These are phyloP conservation scores for Penicillium freii DNA, from an alignment of 2,329 filamentous ascomycete genomes.

Conservation along the genomic window DNA sequence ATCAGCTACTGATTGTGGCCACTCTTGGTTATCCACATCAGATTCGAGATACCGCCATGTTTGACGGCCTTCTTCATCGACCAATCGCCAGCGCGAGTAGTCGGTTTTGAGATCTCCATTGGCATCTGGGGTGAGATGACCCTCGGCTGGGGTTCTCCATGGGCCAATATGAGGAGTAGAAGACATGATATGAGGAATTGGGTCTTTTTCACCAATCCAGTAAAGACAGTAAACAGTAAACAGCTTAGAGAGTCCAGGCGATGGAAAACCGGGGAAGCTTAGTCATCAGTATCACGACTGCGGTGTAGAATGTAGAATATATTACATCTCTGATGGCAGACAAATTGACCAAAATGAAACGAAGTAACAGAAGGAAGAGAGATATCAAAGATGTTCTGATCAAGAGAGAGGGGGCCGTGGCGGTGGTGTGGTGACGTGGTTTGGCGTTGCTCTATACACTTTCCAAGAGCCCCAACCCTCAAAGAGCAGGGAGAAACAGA, in stretches of 20 bases:
- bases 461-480: not conserved
- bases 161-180: constrained; percentile 31
- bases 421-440: not conserved
- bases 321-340: not conserved
- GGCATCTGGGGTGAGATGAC: constrained; percentile 33
- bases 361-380: not conserved
- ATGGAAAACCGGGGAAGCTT: constrained; percentile 8
- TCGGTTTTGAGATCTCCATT: constrained; percentile 63
- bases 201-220: not conserved
- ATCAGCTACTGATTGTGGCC: constrained; percentile 87
- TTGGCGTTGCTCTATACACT: not conserved
- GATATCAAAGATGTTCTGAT: not conserved
- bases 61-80: constrained; percentile 78
- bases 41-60: constrained; percentile 88
- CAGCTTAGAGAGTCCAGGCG: not conserved
- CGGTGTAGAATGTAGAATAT: constrained; percentile 9
- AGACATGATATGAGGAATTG: constrained; percentile 4
- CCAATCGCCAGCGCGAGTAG: constrained; percentile 76
- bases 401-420: not conserved
- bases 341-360: not conserved
- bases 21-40: constrained; percentile 67
- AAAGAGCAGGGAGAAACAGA: not conserved
- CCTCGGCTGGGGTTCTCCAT: constrained; percentile 37
- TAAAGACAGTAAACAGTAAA: constrained; percentile 3
- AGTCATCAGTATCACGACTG: constrained; percentile 11